Conservation (phyloP, 495 filamentous ascomycete species). For the Podospora australis region DNA sequence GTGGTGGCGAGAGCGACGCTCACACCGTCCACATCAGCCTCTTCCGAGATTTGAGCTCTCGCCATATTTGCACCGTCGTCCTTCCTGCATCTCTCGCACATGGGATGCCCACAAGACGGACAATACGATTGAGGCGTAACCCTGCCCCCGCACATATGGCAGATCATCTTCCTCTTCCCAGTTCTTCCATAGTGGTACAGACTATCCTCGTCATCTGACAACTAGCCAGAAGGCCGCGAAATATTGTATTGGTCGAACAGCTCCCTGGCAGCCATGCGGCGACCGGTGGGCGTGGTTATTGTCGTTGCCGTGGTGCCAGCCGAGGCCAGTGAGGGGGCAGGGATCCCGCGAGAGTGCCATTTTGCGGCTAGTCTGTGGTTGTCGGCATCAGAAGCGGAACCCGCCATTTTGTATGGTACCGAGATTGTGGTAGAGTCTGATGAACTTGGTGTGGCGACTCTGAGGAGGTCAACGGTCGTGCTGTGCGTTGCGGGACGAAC, state of each 20-base stretch:
- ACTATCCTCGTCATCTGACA: conserved; percentile 31
- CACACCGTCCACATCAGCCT: conserved; percentile 9
- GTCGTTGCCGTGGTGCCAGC: background rate
- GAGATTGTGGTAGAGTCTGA: background rate
- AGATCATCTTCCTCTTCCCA: conserved; percentile 23
- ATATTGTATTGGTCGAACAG: conserved; percentile 32
- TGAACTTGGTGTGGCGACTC: background rate
- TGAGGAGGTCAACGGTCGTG: conserved; percentile 4
- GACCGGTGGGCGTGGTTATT: conserved; percentile 5
- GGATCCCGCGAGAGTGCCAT: background rate
- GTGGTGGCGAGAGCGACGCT: background rate
- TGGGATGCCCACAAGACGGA: conserved; percentile 31
- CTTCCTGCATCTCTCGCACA: conserved; percentile 27
- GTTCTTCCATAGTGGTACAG: conserved; percentile 12
- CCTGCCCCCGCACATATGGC: conserved; percentile 33
- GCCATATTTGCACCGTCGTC: conserved; percentile 2
- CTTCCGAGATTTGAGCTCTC: background rate
- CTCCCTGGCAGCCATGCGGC: conserved; percentile 23
- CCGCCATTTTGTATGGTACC: background rate
- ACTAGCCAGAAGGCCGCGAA: conserved; percentile 32
- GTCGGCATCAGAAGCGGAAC: background rate
- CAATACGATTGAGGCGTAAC: conserved; percentile 29
- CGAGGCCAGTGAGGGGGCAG: conserved; percentile 2
- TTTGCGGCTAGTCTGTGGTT: background rate
- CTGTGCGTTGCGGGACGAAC: conserved; percentile 19